Percentiles rank a stretch among this genome's conserved stretches.
Evolutionary conservation across 148 eudicot species (phyloP).

Genomic region (Hydrangea macrophylla): DNA sequence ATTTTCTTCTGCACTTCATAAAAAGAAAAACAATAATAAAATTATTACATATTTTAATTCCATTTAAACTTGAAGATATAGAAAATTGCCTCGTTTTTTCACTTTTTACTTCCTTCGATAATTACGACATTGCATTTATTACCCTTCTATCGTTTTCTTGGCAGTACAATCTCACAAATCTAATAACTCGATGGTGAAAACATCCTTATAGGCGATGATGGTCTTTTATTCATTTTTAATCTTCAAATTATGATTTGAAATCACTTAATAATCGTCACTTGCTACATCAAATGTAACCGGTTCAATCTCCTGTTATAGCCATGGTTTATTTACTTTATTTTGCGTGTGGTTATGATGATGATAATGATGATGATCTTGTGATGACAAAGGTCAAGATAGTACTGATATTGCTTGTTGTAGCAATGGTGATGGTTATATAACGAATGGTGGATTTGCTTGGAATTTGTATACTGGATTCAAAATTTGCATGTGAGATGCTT

Average conservation of each 20-base stretch:
- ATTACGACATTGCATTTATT: neutral
- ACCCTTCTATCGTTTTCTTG: neutral
- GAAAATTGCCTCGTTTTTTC: neutral
- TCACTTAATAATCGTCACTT: neutral
- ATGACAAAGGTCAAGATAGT: neutral
- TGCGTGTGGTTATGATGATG: neutral
- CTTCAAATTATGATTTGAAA: neutral
- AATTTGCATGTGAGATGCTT: conserved; percentile 10
- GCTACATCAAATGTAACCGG: neutral
- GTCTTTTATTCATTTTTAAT: neutral
- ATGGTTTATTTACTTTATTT: neutral
- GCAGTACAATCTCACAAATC: neutral
- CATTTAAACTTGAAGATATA: too few relatives aligned
- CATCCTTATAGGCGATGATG: neutral
- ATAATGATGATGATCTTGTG: neutral
- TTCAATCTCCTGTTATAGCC: neutral
- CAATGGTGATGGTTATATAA: neutral
- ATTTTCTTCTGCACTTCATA: too few relatives aligned
- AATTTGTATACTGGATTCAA: neutral
- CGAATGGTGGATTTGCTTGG: neutral
- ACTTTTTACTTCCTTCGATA: neutral
- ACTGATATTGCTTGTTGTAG: neutral
- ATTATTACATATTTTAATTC: too few relatives aligned
- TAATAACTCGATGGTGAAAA: neutral
- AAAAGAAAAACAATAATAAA: too few relatives aligned